phyloP scores from a whole-genome alignment of 148 eudicot species.

The Camellia granthamiana region DNA sequence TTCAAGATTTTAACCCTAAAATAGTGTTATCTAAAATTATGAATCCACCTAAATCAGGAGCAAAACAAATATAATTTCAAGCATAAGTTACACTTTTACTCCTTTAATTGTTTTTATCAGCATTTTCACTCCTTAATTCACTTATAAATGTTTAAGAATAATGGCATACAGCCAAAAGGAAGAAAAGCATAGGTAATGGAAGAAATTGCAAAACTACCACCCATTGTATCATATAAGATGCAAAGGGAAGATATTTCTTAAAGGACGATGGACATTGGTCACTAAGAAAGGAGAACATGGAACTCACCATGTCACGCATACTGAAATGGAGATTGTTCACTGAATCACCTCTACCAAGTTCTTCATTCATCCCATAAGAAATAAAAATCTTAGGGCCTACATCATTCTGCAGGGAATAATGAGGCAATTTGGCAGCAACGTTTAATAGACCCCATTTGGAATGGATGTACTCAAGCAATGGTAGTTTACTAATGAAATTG shows the following conservation, averaged over 20 bases:
- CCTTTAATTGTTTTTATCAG: neutral
- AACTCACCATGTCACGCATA: slow-evolving; percentile 88
- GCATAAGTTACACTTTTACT: neutral
- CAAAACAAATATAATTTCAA: too few species aligned
- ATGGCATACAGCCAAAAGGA: neutral
- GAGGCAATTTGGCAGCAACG: too few species aligned
- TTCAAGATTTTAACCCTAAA: too few species aligned
- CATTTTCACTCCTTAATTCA: neutral
- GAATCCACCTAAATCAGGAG: neutral
- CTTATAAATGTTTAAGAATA: neutral
- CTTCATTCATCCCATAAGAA: too few species aligned
- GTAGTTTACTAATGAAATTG: too few species aligned
- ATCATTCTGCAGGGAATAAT: too few species aligned
- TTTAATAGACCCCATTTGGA: too few species aligned
- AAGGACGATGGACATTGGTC: neutral
- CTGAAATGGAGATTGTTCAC: slow-evolving; percentile 56
- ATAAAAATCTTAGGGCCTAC: too few species aligned
- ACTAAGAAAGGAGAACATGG: slow-evolving; percentile 13
- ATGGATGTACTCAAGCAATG: too few species aligned
- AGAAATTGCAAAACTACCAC: neutral
- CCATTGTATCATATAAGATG: neutral
- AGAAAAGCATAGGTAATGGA: neutral
- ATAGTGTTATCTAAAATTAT: neutral
- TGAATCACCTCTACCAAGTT: too few species aligned
- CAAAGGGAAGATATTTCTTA: neutral